phyloP scores from a whole-genome alignment of 1,284 basidiomycete species.

The Ustilago crameri region DNA sequence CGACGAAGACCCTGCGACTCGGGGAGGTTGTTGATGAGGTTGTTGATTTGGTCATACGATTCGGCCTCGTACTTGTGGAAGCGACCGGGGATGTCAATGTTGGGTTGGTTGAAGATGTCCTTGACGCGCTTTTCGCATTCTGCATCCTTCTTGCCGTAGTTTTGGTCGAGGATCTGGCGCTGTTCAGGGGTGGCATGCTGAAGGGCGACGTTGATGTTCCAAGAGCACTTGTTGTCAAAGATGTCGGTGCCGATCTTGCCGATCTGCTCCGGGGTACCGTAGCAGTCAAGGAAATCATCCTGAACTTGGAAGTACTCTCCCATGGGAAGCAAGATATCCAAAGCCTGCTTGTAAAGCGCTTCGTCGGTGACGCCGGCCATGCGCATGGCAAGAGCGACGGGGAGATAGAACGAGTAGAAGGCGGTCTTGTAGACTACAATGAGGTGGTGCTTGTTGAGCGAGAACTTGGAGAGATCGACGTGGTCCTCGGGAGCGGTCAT shows the following conservation, averaged over 20 bases:
- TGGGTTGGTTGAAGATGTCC: conserved; percentile 79
- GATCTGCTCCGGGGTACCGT: conserved; percentile 87
- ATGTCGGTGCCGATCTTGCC: conserved; percentile 99
- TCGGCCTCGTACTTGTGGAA: conserved; percentile 84
- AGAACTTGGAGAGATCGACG: conserved; percentile 89
- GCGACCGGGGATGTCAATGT: conserved; percentile 73
- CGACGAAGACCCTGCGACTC: conserved; percentile 73
- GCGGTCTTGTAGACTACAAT: conserved; percentile 99
- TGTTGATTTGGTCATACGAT: conserved; percentile 73
- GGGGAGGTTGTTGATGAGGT: conserved; percentile 61
- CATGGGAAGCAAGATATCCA: conserved; percentile 86
- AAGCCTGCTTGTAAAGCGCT: conserved; percentile 80
- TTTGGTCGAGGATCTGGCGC: conserved; percentile 74
- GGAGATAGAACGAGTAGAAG: conserved; percentile 98
- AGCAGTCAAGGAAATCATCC: conserved; percentile 96
- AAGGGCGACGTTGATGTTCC: conserved; percentile 93
- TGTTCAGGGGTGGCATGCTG: conserved; percentile 76
- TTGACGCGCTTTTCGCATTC: conserved; percentile 79
- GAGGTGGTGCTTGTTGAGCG: conserved; percentile 83
- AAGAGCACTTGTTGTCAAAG: conserved; percentile 98
- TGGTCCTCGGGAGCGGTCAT: conserved; percentile 92
- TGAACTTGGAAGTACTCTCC: conserved; percentile 99
- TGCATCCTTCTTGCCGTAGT: conserved; percentile 86
- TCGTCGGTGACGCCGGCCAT: conserved; percentile 77
- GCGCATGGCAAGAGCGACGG: conserved; percentile 92